Conservation (phyloP, 495 filamentous ascomycete species). For the Haplographium delicatum region DNA sequence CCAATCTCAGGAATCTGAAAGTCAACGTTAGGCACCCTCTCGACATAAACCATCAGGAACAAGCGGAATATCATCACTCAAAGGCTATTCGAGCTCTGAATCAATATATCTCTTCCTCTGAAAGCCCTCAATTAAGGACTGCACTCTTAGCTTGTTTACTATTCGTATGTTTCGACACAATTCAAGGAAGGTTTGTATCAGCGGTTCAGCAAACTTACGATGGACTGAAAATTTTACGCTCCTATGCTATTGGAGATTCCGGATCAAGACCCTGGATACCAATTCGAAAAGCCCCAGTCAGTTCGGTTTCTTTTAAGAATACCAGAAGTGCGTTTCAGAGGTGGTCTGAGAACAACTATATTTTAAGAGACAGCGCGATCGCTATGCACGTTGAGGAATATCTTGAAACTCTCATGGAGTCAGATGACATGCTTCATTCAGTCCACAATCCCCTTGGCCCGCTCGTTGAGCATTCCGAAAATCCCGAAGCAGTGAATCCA, state of each 20-base stretch:
- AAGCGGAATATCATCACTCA: constrained; percentile 8
- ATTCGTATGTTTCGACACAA: constrained; percentile 15
- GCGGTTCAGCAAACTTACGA: constrained; percentile 10
- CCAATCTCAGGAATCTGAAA: constrained; percentile 2
- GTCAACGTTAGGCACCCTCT: constrained; percentile 12
- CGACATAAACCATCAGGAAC: constrained; percentile 10
- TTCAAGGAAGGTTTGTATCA: constrained; percentile 6
- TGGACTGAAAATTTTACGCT: constrained; percentile 13
- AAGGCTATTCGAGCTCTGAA: constrained; percentile 12
- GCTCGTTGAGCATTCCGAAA: no score
- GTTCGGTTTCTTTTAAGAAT: background rate
- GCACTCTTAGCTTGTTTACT: constrained; percentile 14
- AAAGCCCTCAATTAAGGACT: constrained; percentile 4
- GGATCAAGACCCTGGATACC: background rate
- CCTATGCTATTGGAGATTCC: constrained; percentile 1
- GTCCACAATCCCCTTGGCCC: no score
- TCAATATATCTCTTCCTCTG: constrained; percentile 7
- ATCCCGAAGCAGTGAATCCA: no score
- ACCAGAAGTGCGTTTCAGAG: background rate
- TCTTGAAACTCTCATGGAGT: background rate
- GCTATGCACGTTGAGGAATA: constrained; percentile 3
- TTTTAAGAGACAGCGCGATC: background rate
- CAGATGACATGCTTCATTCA: no score
- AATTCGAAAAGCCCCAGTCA: no score
- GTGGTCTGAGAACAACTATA: background rate